Conservation (phyloP, 139 green algal genomes). For the Picochlorum costavermella region DNA sequence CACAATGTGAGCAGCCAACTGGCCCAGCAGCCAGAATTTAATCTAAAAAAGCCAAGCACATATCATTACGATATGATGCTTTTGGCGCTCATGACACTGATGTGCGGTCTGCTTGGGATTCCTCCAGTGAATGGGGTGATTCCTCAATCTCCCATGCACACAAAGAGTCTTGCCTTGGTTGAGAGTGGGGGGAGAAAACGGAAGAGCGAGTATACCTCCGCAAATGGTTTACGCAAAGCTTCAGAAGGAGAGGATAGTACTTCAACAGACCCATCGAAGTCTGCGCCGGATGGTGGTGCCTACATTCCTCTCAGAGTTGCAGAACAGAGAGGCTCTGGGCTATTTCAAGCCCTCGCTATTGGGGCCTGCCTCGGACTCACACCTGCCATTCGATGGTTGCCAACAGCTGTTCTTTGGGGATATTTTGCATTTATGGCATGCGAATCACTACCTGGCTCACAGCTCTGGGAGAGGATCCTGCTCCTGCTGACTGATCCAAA, state of each 20-base stretch:
- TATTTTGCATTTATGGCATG: slow-evolving; percentile 89
- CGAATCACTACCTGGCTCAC: slow-evolving; percentile 61
- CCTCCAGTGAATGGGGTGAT: slow-evolving; percentile 83
- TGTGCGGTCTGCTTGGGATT: slow-evolving; percentile 67
- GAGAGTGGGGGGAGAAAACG: slow-evolving; percentile 1
- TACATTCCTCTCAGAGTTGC: slow-evolving; percentile 44
- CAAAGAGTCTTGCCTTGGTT: slow-evolving; percentile 39
- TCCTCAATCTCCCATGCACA: slow-evolving; percentile 81
- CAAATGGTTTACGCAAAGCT: background rate
- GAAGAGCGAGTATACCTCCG: background rate
- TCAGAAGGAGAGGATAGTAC: background rate
- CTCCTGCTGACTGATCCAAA: slow-evolving; percentile 59
- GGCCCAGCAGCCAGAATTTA: slow-evolving; percentile 64
- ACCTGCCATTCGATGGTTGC: slow-evolving; percentile 55
- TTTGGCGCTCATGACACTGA: slow-evolving; percentile 50
- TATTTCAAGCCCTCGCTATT: slow-evolving; percentile 67
- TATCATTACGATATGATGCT: slow-evolving; percentile 77
- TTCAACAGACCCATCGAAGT: background rate
- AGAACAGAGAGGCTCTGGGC: slow-evolving; percentile 63
- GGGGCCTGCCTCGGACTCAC: slow-evolving; percentile 57
- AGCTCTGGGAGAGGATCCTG: slow-evolving; percentile 68
- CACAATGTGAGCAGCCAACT: slow-evolving; percentile 71
- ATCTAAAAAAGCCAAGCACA: slow-evolving; percentile 49
- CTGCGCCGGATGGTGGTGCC: background rate
- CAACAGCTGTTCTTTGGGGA: slow-evolving; percentile 58